Percentiles rank a stretch among this genome's conserved stretches.
These are phyloP conservation scores for Casuarina equisetifolia DNA, from an alignment of 306 rosid species.

Conservation along the genomic window DNA sequence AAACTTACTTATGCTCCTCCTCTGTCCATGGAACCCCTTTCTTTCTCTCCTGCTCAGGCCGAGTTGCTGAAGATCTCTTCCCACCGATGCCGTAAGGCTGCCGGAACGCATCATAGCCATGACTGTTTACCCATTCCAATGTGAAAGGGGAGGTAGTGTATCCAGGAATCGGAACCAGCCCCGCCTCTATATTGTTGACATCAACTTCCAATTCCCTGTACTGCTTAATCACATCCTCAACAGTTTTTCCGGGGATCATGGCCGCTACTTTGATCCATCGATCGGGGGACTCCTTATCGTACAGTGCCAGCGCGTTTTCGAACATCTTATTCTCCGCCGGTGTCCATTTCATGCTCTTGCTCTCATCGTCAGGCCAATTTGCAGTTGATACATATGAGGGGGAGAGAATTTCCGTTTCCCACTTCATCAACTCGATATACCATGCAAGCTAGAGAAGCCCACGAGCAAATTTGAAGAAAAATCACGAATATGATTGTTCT, in stretches of 20 bases:
- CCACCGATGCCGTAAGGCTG: conserved; percentile 50
- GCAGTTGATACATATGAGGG: conserved; percentile 47
- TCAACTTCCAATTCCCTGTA: conserved; percentile 71
- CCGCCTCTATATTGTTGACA: conserved; percentile 79
- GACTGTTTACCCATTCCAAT: conserved; percentile 65
- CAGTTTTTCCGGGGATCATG: conserved; percentile 78
- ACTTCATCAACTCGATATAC: conserved; percentile 49
- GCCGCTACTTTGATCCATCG: conserved; percentile 82
- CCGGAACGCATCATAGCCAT: conserved; percentile 54
- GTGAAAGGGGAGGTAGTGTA: conserved; percentile 61
- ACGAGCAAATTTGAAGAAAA: conserved; percentile 4
- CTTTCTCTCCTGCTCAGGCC: conserved; percentile 80
- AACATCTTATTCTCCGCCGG: conserved; percentile 79
- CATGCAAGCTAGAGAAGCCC: conserved; percentile 25
- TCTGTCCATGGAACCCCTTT: conserved; percentile 97
- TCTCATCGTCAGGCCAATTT: conserved; percentile 53
- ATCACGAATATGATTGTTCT: neutral
- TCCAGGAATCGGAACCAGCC: conserved; percentile 72
- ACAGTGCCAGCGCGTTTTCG: conserved; percentile 84
- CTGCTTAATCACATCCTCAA: conserved; percentile 64
- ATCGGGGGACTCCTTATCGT: conserved; percentile 75
- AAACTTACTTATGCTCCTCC: conserved; percentile 84
- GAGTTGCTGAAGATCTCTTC: conserved; percentile 50
- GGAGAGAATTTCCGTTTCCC: conserved; percentile 70
- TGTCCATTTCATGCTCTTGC: conserved; percentile 63